Conservation (phyloP, 495 filamentous ascomycete genomes). For the Tuber aestivum region DNA sequence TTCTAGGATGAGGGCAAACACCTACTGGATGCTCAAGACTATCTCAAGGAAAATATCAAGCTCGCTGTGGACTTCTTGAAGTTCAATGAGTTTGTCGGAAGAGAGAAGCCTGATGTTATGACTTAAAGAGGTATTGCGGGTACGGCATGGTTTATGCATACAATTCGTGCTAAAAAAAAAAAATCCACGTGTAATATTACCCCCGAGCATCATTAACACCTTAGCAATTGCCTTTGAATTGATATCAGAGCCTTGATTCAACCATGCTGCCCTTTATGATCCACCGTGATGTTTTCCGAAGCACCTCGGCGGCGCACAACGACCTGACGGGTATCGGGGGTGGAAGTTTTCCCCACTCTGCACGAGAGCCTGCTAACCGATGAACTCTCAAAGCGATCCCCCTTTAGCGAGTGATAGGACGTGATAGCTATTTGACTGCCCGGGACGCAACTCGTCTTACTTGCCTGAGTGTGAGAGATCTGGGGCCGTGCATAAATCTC, state of each 20-base stretch:
- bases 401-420: background rate
- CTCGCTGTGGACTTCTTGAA: constrained; percentile 76
- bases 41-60: constrained; percentile 79
- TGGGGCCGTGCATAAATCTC: background rate
- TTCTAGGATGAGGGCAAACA: constrained; percentile 66
- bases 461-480: background rate
- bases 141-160: background rate
- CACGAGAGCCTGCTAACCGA: background rate
- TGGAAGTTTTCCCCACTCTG: background rate
- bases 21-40: constrained; percentile 77
- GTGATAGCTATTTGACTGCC: background rate
- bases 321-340: background rate
- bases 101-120: constrained; percentile 90
- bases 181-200: background rate
- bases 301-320: background rate
- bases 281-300: background rate
- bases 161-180: background rate
- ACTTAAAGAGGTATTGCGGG: constrained; percentile 52
- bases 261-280: background rate
- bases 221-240: background rate
- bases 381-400: background rate
- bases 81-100: constrained; percentile 83
- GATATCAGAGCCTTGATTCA: background rate
- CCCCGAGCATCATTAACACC: background rate
- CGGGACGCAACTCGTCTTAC: background rate